Evolutionary conservation across 2,329 filamentous ascomycete genomes (phyloP).

Genomic region (Pyricularia grisea): DNA sequence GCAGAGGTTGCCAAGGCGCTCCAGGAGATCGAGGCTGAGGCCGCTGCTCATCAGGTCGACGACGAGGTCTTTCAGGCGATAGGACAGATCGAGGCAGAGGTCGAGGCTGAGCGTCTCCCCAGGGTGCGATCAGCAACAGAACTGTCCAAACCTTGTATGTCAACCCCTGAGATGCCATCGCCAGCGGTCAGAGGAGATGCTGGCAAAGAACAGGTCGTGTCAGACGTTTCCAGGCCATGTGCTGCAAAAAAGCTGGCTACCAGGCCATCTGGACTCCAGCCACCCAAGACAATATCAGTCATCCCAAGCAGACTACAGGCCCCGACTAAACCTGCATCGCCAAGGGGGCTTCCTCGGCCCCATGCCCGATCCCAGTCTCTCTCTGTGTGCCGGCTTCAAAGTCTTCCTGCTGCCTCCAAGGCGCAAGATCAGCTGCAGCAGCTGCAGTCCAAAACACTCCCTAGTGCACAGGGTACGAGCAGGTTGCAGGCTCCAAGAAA

Average conservation of each 20-base stretch:
- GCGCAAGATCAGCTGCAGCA: not conserved
- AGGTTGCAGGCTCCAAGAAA: not conserved
- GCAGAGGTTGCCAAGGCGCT: not conserved
- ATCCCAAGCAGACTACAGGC: not conserved
- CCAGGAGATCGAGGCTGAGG: not conserved
- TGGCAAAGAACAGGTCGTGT: not conserved
- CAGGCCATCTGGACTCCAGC: not conserved
- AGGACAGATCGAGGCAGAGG: not conserved
- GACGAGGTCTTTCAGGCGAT: not conserved
- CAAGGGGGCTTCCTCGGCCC: not conserved
- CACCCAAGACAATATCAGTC: not conserved
- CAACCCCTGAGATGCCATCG: not conserved
- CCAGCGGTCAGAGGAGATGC: not conserved
- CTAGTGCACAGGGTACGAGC: not conserved
- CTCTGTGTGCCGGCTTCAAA: not conserved
- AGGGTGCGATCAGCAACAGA: too few species aligned
- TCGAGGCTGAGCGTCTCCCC: not conserved
- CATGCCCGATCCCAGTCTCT: not conserved
- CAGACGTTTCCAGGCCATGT: not conserved
- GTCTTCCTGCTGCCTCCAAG: not conserved
- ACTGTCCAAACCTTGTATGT: too few species aligned
- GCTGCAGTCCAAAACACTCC: not conserved
- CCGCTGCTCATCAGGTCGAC: not conserved
- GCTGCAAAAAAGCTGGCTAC: not conserved
- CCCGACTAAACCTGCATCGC: not conserved